Percentiles rank a stretch among this genome's conserved stretches.
phyloP scores from a whole-genome alignment of 768 basidiomycete genomes.

The Trametes cinnabarina region DNA sequence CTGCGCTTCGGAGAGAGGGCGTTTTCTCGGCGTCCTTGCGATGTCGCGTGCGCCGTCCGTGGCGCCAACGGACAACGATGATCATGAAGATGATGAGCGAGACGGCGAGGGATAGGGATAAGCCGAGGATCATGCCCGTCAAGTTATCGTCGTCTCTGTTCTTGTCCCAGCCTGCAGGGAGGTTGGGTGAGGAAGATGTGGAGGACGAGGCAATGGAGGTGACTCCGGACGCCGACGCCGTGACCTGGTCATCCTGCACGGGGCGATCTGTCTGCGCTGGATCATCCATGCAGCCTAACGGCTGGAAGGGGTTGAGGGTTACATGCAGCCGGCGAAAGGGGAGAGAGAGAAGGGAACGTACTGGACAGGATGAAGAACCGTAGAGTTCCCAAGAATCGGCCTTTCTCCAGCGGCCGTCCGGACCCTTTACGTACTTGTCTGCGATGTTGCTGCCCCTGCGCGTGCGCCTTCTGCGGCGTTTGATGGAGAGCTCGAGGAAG shows the following conservation, averaged over 20 bases:
- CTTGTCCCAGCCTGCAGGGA: slow-evolving; percentile 25
- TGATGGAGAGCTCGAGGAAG: slow-evolving; percentile 7
- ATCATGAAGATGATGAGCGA: slow-evolving; percentile 62
- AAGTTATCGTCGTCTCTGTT: slow-evolving; percentile 18
- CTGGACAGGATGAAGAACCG: slow-evolving; percentile 66
- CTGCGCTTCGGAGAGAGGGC: slow-evolving; percentile 33
- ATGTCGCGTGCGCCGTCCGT: slow-evolving; percentile 36
- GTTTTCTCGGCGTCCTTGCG: slow-evolving; percentile 52
- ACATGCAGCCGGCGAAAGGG: background rate
- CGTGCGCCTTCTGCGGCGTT: slow-evolving; percentile 11
- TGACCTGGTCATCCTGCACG: slow-evolving; percentile 43
- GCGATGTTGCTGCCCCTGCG: slow-evolving; percentile 38
- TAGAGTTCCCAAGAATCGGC: slow-evolving; percentile 57
- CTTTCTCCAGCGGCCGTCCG: slow-evolving; percentile 59
- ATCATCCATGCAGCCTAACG: slow-evolving; percentile 21
- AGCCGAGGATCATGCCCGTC: slow-evolving; percentile 39
- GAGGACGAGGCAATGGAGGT: slow-evolving; percentile 39
- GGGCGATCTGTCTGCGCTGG: slow-evolving; percentile 41
- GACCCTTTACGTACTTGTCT: slow-evolving; percentile 49
- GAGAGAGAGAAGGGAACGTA: slow-evolving; percentile 33
- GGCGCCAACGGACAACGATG: slow-evolving; percentile 60
- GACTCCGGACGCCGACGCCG: background rate
- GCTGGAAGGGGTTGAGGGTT: slow-evolving; percentile 10
- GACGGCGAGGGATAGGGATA: slow-evolving; percentile 63
- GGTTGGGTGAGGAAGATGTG: slow-evolving; percentile 7